A percentile compares a stretch with the other conserved stretches of the same genome.
Conservation (phyloP, 2,329 filamentous ascomycete species). For the Fusarium praegraminearum region DNA sequence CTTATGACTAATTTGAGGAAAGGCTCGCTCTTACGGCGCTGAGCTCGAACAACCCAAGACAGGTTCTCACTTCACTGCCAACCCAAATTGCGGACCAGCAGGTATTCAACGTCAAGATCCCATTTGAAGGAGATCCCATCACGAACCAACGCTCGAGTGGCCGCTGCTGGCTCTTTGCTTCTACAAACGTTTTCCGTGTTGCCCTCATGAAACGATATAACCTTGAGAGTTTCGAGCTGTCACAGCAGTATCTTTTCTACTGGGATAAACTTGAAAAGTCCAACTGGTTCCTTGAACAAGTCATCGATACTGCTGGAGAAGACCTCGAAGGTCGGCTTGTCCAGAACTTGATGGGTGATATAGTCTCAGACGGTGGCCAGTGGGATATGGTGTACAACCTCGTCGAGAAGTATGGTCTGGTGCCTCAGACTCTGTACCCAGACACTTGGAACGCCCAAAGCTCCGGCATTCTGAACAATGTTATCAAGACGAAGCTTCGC, state of each 20-base stretch:
- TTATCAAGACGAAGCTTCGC: conserved; percentile 87
- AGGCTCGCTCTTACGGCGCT: conserved; percentile 82
- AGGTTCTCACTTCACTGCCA: conserved; percentile 73
- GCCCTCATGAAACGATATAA: conserved; percentile 86
- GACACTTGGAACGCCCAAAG: conserved; percentile 84
- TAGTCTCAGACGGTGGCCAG: conserved; percentile 85
- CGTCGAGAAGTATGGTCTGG: conserved; percentile 88
- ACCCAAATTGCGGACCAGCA: conserved; percentile 78
- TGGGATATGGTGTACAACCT: conserved; percentile 94
- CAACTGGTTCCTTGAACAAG: conserved; percentile 89
- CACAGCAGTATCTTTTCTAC: conserved; percentile 89
- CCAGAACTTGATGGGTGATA: conserved; percentile 73
- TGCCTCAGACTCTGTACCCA: conserved; percentile 84
- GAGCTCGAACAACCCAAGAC: conserved; percentile 72
- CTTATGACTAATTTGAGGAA: conserved; percentile 16
- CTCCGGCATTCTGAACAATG: conserved; percentile 74
- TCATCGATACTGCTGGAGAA: conserved; percentile 78
- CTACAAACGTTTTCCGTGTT: conserved; percentile 92
- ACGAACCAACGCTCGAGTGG: conserved; percentile 87
- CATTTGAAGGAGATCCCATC: conserved; percentile 83
- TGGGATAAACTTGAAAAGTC: conserved; percentile 95
- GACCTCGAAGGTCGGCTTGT: conserved; percentile 80
- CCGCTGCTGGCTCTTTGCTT: conserved; percentile 91
- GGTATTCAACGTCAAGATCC: conserved; percentile 85
- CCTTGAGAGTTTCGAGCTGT: conserved; percentile 84